Percentiles rank a stretch among this genome's conserved stretches.
Conservation (phyloP, 345 rosid species). For the Turnera subulata region DNA sequence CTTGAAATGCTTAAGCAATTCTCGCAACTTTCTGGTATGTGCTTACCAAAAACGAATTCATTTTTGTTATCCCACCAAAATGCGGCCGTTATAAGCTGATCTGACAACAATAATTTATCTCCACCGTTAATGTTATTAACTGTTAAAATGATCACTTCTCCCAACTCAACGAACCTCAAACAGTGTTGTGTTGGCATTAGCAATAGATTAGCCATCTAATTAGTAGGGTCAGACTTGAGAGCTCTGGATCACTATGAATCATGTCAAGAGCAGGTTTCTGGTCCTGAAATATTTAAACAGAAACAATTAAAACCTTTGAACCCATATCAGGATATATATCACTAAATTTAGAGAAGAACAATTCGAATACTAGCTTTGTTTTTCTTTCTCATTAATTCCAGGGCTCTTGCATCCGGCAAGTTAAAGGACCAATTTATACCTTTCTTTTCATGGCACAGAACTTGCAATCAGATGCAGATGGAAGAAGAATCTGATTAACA, state of each 20-base stretch:
- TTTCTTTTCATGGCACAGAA: constrained; percentile 94
- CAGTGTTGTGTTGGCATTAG: too few species aligned
- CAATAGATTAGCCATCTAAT: too few species aligned
- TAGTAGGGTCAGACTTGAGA: constrained; percentile 58
- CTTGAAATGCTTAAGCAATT: too few species aligned
- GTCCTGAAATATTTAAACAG: constrained; percentile 57
- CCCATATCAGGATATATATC: neutral
- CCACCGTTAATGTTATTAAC: too few species aligned
- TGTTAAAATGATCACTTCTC: too few species aligned
- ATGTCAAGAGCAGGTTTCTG: constrained; percentile 88
- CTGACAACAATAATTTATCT: too few species aligned
- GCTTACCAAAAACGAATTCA: too few species aligned
- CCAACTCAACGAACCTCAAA: too few species aligned
- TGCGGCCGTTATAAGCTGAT: too few species aligned
- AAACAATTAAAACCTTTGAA: neutral
- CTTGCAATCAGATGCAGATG: constrained; percentile 86
- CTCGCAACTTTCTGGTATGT: too few species aligned
- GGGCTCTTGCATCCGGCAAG: too few species aligned
- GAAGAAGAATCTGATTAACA: constrained; percentile 94
- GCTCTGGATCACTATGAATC: constrained; percentile 73
- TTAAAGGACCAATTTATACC: constrained; percentile 36
- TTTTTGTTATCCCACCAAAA: too few species aligned
- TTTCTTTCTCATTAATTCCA: neutral
- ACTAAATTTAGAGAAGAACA: neutral
- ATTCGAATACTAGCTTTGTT: neutral